Base-by-base conservation (phyloP, 1,284 basidiomycete species). In the Ganoderma resinaceum region DNA sequence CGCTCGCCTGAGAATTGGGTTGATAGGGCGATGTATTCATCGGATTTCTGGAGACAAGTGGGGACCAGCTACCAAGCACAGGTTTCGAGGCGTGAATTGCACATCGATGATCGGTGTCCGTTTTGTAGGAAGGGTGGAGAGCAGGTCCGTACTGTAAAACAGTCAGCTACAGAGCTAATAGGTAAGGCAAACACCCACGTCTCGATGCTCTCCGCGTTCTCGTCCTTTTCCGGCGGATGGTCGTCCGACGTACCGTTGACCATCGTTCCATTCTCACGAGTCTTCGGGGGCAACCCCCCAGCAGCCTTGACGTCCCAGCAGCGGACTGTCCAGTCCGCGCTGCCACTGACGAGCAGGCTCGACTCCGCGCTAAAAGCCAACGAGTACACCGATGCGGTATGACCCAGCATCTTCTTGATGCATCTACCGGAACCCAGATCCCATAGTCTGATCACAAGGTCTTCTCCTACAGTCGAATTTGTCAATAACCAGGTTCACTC, bases 401-500 rank as follows among this genome's bases (percentile, higher is more conserved):
- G 98, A 0, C 98, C 98, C 23, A 89, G 91, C 96, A 99, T 98
- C 80, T 96, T 97, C 84, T 99, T 99, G 75, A 99, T 91, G 59
- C 95, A 89, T 69, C 92, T 90, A 8, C 97, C 96, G 31, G 95
- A 95, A 2, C 95, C 95, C 60, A 99, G 85, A 77, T 99, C 97
- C 98, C 98, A 99, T 0, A 99, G 82, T 77, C 94, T 96, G 81
- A 99, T 97, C 3, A 93, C 89, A 23, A 95, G 86, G 78, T 99
- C 98, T 77, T 98, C 95, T 31, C 94, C 95, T 93, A 74, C 26
- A 58, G 29, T 61, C 18, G 66, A 16, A 5, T 16, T n/a, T 70
- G 35, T 63, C 26, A 70, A 37, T 65, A 63, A 42, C 68, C 31
- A 66, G 33, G 9, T 26, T 14, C 12, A 29, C 14, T 33, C 20